These are phyloP conservation scores for Crucibulum cyathiforme DNA, from an alignment of 1,284 basidiomycete species.

Conservation along the genomic window DNA sequence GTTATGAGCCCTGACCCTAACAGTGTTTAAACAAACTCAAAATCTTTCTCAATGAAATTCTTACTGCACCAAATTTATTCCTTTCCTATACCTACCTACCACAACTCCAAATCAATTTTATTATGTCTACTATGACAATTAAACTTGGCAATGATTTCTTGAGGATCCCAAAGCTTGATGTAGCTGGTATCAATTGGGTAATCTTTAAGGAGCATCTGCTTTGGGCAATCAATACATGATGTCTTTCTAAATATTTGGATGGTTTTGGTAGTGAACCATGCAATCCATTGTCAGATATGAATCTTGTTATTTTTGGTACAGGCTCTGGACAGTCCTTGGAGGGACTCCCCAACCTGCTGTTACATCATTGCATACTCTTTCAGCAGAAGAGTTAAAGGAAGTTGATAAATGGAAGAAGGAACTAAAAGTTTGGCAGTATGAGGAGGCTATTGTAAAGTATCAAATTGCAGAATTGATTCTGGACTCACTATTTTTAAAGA, in stretches of 20 bases:
- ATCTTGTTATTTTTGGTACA: neutral
- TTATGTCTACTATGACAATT: conserved; percentile 1
- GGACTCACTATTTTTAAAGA: conserved; percentile 32
- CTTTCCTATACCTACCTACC: neutral
- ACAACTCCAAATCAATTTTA: too few species aligned
- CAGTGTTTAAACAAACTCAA: conserved; percentile 5
- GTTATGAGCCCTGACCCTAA: conserved; percentile 16
- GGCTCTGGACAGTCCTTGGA: neutral
- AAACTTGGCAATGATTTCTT: conserved; percentile 16
- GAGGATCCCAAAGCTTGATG: conserved; percentile 23
- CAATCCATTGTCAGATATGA: neutral
- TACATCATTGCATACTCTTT: neutral
- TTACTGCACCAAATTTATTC: conserved; percentile 1
- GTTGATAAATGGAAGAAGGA: conserved; percentile 17
- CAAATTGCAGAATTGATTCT: conserved; percentile 30
- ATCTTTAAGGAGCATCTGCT: conserved; percentile 20
- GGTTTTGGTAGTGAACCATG: neutral
- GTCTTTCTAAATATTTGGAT: conserved; percentile 9
- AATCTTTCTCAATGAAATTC: neutral
- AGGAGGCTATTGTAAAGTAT: conserved; percentile 31
- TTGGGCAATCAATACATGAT: conserved; percentile 16
- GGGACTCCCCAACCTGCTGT: neutral
- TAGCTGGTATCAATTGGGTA: conserved; percentile 25
- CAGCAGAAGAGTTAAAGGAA: neutral
- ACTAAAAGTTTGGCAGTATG: conserved; percentile 1